Evolutionary conservation across 805 yeast genomes (phyloP), one percentile per base, ranked within the genome.

Genomic region (Clavispora vitiphila): DNA sequence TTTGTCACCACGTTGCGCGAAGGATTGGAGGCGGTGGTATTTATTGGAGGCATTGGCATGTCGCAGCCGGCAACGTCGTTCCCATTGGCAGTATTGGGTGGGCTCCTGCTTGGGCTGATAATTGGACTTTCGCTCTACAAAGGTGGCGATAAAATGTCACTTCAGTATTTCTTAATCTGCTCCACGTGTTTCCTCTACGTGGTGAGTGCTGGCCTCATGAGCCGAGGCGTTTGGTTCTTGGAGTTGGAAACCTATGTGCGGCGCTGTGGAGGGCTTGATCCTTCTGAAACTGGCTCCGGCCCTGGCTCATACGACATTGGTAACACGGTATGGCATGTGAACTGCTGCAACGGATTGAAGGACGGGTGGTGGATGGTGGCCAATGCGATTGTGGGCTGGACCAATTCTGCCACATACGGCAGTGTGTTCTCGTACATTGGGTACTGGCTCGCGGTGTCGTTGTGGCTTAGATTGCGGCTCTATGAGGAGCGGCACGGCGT

Each of bases 21-120:
- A 35, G 63, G 63, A 10, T 47, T 58, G 37, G 97, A 90, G 74
- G 96, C 96, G 34, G 90, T 90, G 45, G 95, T 39, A 12, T 55
- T 67, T 8, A 34, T 58, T 2, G 54, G 58, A 21, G 60, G 71
- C 4, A 62, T 68, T 12, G 56, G 55, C 4, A 43, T 51, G 47
- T 40, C 51, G 22, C 54, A 48, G 42, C 48, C 54, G 1, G 42
- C 39, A 9, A 32, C 40, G 10, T 50, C 53, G 20, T 35, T 50
- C 20, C 53, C 65, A 5, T 51, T 57, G 32, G 59, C 69, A 1
- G 57, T 60, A 2, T 34, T 60, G 3, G 40, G 52, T 1, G 70
- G 68, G 2, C 43, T 64, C 6, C 35, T 50, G 3, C 34, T 67
- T 8, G 74, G 74, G 4, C 42, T 61, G 7, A 44, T 53, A 10